Base-by-base conservation (phyloP, 225 moss, liverwort and hornwort species). In the Physcomitrellopsis africana region DNA sequence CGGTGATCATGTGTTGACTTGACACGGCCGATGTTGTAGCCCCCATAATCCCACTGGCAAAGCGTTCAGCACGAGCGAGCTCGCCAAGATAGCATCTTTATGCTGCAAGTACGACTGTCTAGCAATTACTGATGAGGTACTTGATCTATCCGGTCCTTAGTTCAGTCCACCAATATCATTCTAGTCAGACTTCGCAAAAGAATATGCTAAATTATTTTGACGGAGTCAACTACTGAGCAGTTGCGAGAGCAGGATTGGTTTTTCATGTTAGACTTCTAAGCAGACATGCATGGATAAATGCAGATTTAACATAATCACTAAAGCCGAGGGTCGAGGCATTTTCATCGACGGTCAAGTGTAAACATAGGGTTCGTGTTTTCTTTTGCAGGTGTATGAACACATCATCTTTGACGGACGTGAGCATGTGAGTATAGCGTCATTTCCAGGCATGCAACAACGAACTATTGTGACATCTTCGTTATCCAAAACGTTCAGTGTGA, bases 41-140 rank as follows among this genome's bases (percentile, higher is more conserved):
- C 94, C 96, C 60, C 96, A 96, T 73, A 96, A 94, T 78, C 92
- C 96, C 75, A 96, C 94, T 60, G 91, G 92, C 26, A 96, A 96
- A 83, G 91, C 86, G 42, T 94, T 96, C 72, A 75, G 64, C 57
- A 67, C 82, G 9, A 72, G 79, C 46, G 94, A 96, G 82, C 88
- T 92, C 60, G 85, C 87, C 70, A 83, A 78, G 37, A 92, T 96
- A 71, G 94, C 94, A 45, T 60, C 58, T 42, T 65, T 92, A 15
- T 96, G 96, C 82, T 91, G 92, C 92, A 85, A 83, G 68, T 89
- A 85, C 65, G 82, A 89, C 81, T 96, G 91, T 75, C 68, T 96
- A 48, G 96, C 92, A 58, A 91, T 96, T 44, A 89, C 89, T 22
- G 96, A 96, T 72, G 94, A 96, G 82, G 96, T 93, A 71, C 46